Conservation (phyloP, 192 early-diverging fungal genomes). For the Coemansia sp. region DNA sequence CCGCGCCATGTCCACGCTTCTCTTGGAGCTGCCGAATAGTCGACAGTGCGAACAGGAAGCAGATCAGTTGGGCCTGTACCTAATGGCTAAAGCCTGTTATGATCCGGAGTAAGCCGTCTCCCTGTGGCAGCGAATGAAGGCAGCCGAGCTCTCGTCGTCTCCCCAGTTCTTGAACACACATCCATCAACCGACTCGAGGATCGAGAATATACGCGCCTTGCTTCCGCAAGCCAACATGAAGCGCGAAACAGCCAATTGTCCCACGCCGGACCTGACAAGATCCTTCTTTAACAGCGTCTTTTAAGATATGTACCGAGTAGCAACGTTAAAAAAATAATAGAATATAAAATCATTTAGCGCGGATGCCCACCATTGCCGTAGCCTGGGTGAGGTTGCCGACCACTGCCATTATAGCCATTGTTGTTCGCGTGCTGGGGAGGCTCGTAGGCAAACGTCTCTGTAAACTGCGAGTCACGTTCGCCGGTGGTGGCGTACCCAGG, state of each 20-base stretch:
- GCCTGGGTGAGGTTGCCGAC: constrained; percentile 12
- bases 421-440: not conserved
- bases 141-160: constrained; percentile 33
- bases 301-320: not conserved
- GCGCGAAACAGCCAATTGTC: constrained; percentile 49
- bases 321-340: not conserved
- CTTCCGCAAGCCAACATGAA: constrained; percentile 47
- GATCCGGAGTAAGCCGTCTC: constrained; percentile 77
- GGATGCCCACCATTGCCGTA: not conserved
- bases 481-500: not conserved
- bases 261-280: constrained; percentile 15
- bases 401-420: not conserved
- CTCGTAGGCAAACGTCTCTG: constrained; percentile 3
- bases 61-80: constrained; percentile 83
- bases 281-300: constrained; percentile 20
- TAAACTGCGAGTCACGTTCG: constrained; percentile 11
- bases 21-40: constrained; percentile 86
- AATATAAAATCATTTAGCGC: not conserved
- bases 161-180: constrained; percentile 86
- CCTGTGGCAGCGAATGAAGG: constrained; percentile 88
- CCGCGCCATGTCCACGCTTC: constrained; percentile 67
- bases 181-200: constrained; percentile 74
- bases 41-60: constrained; percentile 91
- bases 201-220: constrained; percentile 61
- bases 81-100: constrained; percentile 95